Conservation (phyloP, 768 basidiomycete genomes). For the Calocera viscosa region DNA sequence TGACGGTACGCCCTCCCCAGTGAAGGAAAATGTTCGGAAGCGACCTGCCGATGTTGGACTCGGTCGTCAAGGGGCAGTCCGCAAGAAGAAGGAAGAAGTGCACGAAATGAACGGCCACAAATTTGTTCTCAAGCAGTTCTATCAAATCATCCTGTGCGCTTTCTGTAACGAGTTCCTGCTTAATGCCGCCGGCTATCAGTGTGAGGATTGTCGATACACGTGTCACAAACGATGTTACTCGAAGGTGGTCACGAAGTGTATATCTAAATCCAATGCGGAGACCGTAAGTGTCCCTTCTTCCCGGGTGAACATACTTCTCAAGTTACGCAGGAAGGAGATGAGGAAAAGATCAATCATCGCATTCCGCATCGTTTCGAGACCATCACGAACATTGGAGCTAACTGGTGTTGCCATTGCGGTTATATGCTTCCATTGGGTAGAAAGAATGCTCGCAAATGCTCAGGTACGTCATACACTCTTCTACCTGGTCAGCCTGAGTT, state of each 20-base stretch:
- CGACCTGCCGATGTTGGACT: constrained; percentile 90
- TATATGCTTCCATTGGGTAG: constrained; percentile 94
- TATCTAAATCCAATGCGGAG: constrained; percentile 88
- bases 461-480: constrained; percentile 28
- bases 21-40: constrained; percentile 95
- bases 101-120: constrained; percentile 99
- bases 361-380: constrained; percentile 98
- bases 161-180: constrained; percentile 96
- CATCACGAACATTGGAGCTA: constrained; percentile 90
- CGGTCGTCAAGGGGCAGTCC: constrained; percentile 93
- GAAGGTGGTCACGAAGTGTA: constrained; percentile 98
- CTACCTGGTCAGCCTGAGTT: background rate
- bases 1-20: constrained; percentile 34
- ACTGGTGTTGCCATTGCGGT: constrained; percentile 99
- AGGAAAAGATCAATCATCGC: constrained; percentile 97
- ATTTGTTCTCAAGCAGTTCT: constrained; percentile 94
- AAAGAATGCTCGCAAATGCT: constrained; percentile 91
- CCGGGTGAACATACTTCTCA: background rate
- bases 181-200: constrained; percentile 95
- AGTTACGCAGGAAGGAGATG: constrained; percentile 68
- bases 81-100: constrained; percentile 94
- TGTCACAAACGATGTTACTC: constrained; percentile 99
- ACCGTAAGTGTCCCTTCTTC: constrained; percentile 39
- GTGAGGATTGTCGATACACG: constrained; percentile 97
- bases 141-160: constrained; percentile 95